Evolutionary conservation across 2,329 filamentous ascomycete species (phyloP), one percentile per base, ranked within the genome.

Genomic region (Ophiostoma perfectum): DNA sequence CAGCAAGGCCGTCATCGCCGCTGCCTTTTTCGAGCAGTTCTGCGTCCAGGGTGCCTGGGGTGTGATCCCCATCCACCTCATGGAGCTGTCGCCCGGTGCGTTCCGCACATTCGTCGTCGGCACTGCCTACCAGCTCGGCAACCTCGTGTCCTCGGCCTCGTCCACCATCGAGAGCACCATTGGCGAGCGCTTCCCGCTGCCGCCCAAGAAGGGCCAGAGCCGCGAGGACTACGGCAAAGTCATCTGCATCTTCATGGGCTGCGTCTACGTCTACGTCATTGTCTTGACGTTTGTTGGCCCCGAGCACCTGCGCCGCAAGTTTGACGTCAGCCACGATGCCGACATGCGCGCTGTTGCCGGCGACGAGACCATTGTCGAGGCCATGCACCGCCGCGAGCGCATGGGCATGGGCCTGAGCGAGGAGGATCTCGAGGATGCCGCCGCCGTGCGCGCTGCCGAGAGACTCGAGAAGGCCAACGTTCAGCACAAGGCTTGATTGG

Each of bases 211-310:
- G 0, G 66, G 42, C 14, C 76, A 78, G 44, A 77, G 78, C 64
- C 81, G 89, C 3, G 92, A 89, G 76, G 80, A 91, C 70, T 96
- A 96, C 73, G 92, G 91, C 52, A 88, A 88, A 73, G 92, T 96
- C 9, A 94, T 96, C 72, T 92, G 89, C 75, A 95, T 96, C 75
- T 96, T 97, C 78, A 93, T 97, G 90, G 93, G 84, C 0, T 92
- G 89, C 73, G 92, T 96, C 0, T 96, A 85, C 73, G 83, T 75
- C 39, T 88, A 86, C 70, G 80, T 85, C n/a, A 81, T 88, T 49
- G 1, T 86, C 5, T 75, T 92, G 67, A 88, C 88, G 0, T 76
- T 91, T 9, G 60, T 91, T 3, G 90, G 90, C 0, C 84, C 84
- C 0, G 84, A 86, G 77, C 80, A 84, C 69, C 74, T 85, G 67